These are phyloP conservation scores for Tylopilus sp. DNA, from an alignment of 768 basidiomycete genomes.

Conservation along the genomic window DNA sequence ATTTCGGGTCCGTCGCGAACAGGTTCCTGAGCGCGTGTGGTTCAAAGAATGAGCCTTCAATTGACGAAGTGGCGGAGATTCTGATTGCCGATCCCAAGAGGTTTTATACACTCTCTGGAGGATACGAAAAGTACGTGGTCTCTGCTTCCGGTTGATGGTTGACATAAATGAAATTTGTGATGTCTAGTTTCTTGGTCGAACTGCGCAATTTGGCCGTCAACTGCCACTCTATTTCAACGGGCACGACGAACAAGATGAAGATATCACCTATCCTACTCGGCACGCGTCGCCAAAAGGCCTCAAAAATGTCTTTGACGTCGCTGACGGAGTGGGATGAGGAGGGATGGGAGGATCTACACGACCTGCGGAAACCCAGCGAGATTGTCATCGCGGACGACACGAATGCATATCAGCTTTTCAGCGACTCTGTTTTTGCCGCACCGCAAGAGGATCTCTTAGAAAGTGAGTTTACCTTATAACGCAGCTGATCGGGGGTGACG, in stretches of 20 bases:
- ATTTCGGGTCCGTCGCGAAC: neutral
- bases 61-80: neutral
- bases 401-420: neutral
- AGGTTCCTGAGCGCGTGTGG: neutral
- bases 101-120: neutral
- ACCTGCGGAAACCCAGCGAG: neutral
- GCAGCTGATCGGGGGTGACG: neutral
- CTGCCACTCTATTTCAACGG: constrained; percentile 43
- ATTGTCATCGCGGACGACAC: constrained; percentile 2
- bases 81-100: neutral
- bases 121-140: neutral
- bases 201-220: constrained; percentile 85
- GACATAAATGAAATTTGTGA: neutral
- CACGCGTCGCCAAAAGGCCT: constrained; percentile 51
- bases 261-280: constrained; percentile 70
- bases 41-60: neutral
- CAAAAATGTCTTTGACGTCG: constrained; percentile 5
- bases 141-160: neutral
- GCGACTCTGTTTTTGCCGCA: neutral
- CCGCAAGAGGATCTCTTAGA: constrained; percentile 2
- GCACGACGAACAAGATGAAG: constrained; percentile 59
- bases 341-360: constrained; percentile 55
- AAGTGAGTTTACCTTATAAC: neutral
- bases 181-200: constrained; percentile 71
- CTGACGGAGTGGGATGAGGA: constrained; percentile 52